Evolutionary conservation across 1,139 yeast species (phyloP), one percentile per base, ranked within the genome.

Genomic region (Geotrichum citri-aurantii): DNA sequence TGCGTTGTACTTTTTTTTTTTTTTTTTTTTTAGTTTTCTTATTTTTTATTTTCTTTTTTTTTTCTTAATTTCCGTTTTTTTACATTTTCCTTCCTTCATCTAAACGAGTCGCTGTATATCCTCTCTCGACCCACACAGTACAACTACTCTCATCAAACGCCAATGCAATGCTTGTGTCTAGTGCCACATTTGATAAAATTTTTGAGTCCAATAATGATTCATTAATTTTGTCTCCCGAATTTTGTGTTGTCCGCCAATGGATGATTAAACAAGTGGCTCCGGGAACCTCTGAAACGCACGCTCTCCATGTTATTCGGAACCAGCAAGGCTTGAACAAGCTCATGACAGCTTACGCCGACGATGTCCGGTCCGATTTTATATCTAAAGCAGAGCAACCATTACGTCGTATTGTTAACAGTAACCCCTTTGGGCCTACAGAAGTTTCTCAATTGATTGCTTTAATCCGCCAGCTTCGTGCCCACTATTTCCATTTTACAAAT

Each of bases 391-490:
- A 21, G 4, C 52, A 51, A 11, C 14, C 49, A 8, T 24, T 54
- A n/a, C 21, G 40, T 10, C 26, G 27, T 3, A 40, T 37, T 23
- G n/a, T 54, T 17, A 3, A 14, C 7, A 33, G 48, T 6, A 1
- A 14, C 2, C 55, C 55, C 3, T 53, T 53, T 23, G 37, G 51
- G 14, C 29, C 21, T 6, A 53, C 37, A 7, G 55, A 53, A 47
- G 51, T 47, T 10, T 23, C 29, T 47, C 44, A 44, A 12, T 23
- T 47, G 12, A 44, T 47, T 10, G 19, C n/a, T 14, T n/a, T 31
- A 29, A 56, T 68, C 17, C 57, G 60, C 33, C 66, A 65, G 27
- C 65, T 67, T 5, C 59, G 58, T 27, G 48, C 54, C 24, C 69
- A 66, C 29, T 68, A 67, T 57, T 62, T 33, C 12, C 40, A 33